phyloP scores from a whole-genome alignment of 1,284 basidiomycete species.

The Testicularia cyperi region DNA sequence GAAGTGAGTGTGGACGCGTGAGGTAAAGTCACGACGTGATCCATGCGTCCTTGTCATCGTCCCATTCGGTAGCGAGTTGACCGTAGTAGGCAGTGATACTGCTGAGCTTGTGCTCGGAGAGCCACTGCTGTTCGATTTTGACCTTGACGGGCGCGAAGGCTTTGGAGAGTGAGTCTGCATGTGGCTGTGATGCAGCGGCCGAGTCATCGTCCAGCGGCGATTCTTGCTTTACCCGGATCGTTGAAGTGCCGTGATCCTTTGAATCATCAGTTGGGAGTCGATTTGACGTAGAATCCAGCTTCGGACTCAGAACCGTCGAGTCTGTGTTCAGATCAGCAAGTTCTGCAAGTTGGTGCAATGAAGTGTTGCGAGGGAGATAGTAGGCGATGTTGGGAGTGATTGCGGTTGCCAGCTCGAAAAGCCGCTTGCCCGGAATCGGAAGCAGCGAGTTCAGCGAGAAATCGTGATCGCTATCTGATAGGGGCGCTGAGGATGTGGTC shows the following conservation, averaged over 20 bases:
- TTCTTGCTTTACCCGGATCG: too few species aligned
- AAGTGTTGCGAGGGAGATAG: conserved; percentile 83
- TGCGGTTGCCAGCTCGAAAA: conserved; percentile 65
- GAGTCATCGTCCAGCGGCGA: neutral
- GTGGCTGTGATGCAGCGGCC: too few species aligned
- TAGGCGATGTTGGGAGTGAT: conserved; percentile 66
- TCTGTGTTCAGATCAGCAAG: too few species aligned
- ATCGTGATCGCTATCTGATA: too few species aligned
- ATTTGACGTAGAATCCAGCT: too few species aligned
- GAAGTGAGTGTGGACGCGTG: neutral
- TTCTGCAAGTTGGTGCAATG: conserved; percentile 71
- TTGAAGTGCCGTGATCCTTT: neutral
- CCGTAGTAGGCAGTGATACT: conserved; percentile 65
- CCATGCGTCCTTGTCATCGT: conserved; percentile 30
- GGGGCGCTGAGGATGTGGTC: conserved; percentile 1
- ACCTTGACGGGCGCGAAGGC: conserved; percentile 61
- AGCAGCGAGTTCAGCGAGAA: conserved; percentile 63
- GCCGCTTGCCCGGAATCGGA: conserved; percentile 77
- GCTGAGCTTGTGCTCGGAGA: conserved; percentile 72
- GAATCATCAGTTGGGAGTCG: too few species aligned
- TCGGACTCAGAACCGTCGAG: too few species aligned
- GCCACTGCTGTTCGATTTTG: conserved; percentile 86
- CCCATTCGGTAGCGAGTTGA: conserved; percentile 53
- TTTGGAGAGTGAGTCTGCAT: too few species aligned
- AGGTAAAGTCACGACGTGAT: too few species aligned